Base-by-base conservation (phyloP, 192 early-diverging fungal genomes). In the Podila verticillata region DNA sequence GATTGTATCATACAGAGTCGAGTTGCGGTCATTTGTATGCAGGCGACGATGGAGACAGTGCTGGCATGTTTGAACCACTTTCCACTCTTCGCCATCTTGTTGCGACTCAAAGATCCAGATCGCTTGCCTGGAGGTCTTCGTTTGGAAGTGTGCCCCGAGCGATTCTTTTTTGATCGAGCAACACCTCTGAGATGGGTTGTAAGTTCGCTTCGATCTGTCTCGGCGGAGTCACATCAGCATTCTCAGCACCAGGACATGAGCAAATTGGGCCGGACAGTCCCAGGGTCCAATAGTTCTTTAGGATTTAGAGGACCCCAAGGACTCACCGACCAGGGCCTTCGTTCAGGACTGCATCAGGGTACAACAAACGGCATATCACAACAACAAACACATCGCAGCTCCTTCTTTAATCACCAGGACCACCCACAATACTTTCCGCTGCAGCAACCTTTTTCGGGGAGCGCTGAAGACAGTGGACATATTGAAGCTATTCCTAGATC, bases 1-100 rank as follows among this genome's bases (percentile, higher is more conserved):
- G 48, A 17, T 44, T 44, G 15, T 44, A 17, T 2, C 0, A 44
- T 44, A 2, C 39, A 95, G 90, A 90, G 92, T 64, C 91, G 96
- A 17, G 86, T 98, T 1, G 89, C 86, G 2, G 89, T 97, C 26
- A 91, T 97, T 26, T 87, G 91, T 65, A 85, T 93, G 4, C 95
- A 97, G 72, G 95, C 92, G 1, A 75, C 89, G 4, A 82, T 95
- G 82, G 96, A 99, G 78, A 93, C 96, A 13, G 26, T 94, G 5
- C 82, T 99, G 20, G 96, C 94, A 0, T 88, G 96, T 56, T 82
- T 99, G 28, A 99, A 99, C 74, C 98, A 99, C 74, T 98, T 97
- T 73, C 98, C 98, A 17, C 82, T 98, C 13, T 98, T 98, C 87
- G 96, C 95, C 31, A 85, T 98, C n/a, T 89, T 96, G 87, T 70